Percentiles rank a stretch among this genome's conserved stretches.
phyloP scores from a whole-genome alignment of 2,329 filamentous ascomycete genomes.

The Plectosphaerella cucumerina region DNA sequence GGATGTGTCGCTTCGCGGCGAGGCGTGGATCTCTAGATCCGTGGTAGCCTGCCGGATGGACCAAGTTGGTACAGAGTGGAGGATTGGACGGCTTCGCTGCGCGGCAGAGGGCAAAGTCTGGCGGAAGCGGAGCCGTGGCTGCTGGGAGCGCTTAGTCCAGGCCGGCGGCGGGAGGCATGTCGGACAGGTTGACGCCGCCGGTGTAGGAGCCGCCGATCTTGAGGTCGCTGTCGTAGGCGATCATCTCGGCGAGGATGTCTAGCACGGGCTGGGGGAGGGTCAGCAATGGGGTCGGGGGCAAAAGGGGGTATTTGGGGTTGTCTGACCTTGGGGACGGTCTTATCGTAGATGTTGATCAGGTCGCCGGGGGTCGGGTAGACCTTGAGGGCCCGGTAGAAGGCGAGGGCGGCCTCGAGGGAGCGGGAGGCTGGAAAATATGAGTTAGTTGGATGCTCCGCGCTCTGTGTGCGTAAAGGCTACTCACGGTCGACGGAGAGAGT shows the following conservation, averaged over 20 bases:
- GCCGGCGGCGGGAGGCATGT: conserved; percentile 44
- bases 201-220: conserved; percentile 50
- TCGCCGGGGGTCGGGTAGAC: conserved; percentile 93
- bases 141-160: conserved; percentile 41
- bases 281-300: conserved; percentile 7
- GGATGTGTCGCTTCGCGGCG: neutral
- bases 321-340: conserved; percentile 88
- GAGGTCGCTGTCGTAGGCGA: conserved; percentile 78
- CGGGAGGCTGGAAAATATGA: conserved; percentile 2
- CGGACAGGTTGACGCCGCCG: conserved; percentile 36
- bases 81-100: neutral
- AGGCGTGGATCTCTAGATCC: neutral
- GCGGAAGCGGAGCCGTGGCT: neutral
- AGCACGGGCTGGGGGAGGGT: conserved; percentile 67
- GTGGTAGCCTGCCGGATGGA: neutral
- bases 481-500: conserved; percentile 76
- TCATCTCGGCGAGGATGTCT: conserved; percentile 96
- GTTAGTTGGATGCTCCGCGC: neutral
- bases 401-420: conserved; percentile 78
- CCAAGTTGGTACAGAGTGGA: conserved; percentile 3
- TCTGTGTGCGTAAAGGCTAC: conserved; percentile 20
- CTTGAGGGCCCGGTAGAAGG: conserved; percentile 98
- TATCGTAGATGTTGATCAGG: conserved; percentile 95
- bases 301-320: neutral
- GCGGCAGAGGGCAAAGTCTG: neutral